These are phyloP conservation scores for Parastagonospora nodorum DNA, from an alignment of 2,329 filamentous ascomycete species.

Conservation along the genomic window DNA sequence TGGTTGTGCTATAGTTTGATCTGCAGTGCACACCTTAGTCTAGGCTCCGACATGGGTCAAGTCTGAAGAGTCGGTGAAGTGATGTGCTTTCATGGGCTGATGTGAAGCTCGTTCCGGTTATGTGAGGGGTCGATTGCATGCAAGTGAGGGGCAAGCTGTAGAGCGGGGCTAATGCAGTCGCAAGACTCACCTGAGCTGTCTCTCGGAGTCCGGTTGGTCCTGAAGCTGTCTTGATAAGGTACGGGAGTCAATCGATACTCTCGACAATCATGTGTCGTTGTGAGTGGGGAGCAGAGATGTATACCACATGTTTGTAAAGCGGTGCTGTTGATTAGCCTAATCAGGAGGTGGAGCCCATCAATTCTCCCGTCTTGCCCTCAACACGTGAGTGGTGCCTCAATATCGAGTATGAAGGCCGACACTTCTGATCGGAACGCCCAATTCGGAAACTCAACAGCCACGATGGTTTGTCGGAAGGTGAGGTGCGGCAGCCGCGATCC, in stretches of 20 bases:
- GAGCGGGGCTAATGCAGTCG: constrained; percentile 17
- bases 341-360: constrained; percentile 27
- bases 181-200: constrained; percentile 21
- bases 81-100: neutral
- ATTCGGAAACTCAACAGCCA: constrained; percentile 8
- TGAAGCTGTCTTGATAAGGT: neutral
- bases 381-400: constrained; percentile 16
- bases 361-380: constrained; percentile 29
- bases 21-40: constrained; percentile 10
- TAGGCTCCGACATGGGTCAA: neutral
- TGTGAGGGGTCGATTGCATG: constrained; percentile 13
- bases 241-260: neutral
- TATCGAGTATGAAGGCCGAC: constrained; percentile 22
- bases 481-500: neutral
- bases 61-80: neutral
- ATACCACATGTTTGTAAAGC: neutral
- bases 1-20: constrained; percentile 1
- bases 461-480: neutral
- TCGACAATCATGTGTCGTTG: neutral
- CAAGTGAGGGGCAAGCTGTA: constrained; percentile 14
- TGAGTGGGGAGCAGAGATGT: constrained; percentile 2
- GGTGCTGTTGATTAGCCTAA: constrained; percentile 40
- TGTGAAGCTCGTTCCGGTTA: constrained; percentile 1
- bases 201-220: constrained; percentile 1
- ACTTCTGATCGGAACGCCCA: constrained; percentile 22